Evolutionary conservation across 345 rosid genomes (phyloP).

Genomic region (Abelmoschus esculentus): DNA sequence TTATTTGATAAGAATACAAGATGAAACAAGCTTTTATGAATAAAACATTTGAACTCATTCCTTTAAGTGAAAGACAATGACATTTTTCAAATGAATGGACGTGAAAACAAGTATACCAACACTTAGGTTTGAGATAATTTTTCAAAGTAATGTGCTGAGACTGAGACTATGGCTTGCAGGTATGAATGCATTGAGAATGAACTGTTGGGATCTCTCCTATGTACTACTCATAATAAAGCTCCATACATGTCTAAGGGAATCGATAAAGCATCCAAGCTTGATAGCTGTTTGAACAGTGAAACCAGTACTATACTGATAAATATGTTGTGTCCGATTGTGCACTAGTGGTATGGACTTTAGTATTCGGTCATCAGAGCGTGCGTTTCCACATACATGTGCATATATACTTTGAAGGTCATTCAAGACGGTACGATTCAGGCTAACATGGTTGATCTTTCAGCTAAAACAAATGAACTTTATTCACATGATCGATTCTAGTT

Average conservation of each 20-base stretch:
- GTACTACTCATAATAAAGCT: conserved; percentile 58
- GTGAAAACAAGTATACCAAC: too few species aligned
- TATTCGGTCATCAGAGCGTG: background rate
- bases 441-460: conserved; percentile 31
- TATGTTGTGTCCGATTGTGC: conserved; percentile 25
- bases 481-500: background rate
- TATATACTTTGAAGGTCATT: background rate
- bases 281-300: conserved; percentile 42
- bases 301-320: conserved; percentile 23
- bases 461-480: background rate
- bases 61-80: too few species aligned
- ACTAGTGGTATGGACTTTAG: conserved; percentile 33
- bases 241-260: conserved; percentile 77
- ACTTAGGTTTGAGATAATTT: too few species aligned
- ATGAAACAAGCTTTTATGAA: too few species aligned
- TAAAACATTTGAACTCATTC: too few species aligned
- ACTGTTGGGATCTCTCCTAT: conserved; percentile 51
- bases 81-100: too few species aligned
- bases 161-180: conserved; percentile 35
- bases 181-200: conserved; percentile 94
- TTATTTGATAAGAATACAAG: too few species aligned
- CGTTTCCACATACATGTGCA: background rate
- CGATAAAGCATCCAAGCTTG: conserved; percentile 53
- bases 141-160: background rate
- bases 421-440: conserved; percentile 19